A percentile compares a stretch with the other conserved stretches of the same genome.
Conservation (phyloP, 495 filamentous ascomycete species). For the Lasiosphaeria hispida region DNA sequence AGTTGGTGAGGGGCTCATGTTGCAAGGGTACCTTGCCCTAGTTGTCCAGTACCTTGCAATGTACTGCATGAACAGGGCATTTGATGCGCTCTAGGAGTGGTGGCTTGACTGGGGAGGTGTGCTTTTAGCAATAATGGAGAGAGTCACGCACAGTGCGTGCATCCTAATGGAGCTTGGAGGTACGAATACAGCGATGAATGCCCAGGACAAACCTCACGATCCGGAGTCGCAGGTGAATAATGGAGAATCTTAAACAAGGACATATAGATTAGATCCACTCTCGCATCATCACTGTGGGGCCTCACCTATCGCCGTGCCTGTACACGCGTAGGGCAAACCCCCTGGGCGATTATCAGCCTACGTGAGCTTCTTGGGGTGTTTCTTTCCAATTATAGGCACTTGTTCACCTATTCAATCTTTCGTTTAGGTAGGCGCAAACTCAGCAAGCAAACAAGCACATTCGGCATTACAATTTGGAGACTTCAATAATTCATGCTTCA, state of each 20-base stretch:
- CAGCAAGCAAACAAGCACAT: too few relatives aligned
- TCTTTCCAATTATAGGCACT: too few relatives aligned
- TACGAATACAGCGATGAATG: not conserved
- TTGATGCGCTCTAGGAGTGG: not conserved
- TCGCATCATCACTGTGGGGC: too few relatives aligned
- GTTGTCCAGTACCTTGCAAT: not conserved
- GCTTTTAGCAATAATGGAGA: slow-evolving; percentile 1
- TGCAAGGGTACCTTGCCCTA: slow-evolving; percentile 4
- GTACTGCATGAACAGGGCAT: slow-evolving; percentile 22
- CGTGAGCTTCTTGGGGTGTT: too few relatives aligned
- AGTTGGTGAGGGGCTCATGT: slow-evolving; percentile 10
- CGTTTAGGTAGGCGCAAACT: too few relatives aligned
- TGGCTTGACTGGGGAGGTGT: slow-evolving; percentile 15
- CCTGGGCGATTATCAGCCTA: too few relatives aligned
- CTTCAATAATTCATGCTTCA: too few relatives aligned
- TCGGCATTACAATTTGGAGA: too few relatives aligned
- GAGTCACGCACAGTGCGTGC: slow-evolving; percentile 10
- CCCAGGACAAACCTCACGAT: not conserved
- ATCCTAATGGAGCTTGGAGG: not conserved
- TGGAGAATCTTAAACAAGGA: not conserved
- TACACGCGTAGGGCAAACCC: too few relatives aligned
- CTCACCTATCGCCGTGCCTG: too few relatives aligned
- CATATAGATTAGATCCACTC: too few relatives aligned
- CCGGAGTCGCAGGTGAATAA: not conserved
- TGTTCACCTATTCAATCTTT: too few relatives aligned